A percentile compares a stretch with the other conserved stretches of the same genome.
phyloP scores from a whole-genome alignment of 805 yeast species.

The Tetrapisispora iriomotensis region DNA sequence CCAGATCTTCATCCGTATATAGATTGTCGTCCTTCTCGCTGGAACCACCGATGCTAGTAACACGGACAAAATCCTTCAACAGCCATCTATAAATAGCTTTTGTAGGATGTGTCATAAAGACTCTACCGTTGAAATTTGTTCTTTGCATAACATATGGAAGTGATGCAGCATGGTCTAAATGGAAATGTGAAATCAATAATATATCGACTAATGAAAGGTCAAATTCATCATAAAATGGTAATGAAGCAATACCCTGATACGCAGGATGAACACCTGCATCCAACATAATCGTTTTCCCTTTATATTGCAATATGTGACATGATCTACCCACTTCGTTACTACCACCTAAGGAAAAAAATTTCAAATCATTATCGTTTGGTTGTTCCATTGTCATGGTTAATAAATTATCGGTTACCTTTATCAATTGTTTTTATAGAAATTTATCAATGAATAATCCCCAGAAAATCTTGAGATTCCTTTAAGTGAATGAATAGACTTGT shows the following conservation, averaged over 20 bases:
- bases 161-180: slow-evolving; percentile 96
- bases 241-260: slow-evolving; percentile 72
- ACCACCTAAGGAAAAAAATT: slow-evolving; percentile 91
- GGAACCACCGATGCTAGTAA: slow-evolving; percentile 49
- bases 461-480: too few species aligned
- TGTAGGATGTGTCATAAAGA: slow-evolving; percentile 98
- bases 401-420: too few species aligned
- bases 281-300: slow-evolving; percentile 89
- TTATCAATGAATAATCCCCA: background rate
- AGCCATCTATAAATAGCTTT: slow-evolving; percentile 97
- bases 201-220: slow-evolving; percentile 83
- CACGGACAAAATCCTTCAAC: slow-evolving; percentile 86
- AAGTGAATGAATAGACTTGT: too few species aligned
- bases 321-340: slow-evolving; percentile 97
- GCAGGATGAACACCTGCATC: slow-evolving; percentile 99
- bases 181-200: slow-evolving; percentile 86
- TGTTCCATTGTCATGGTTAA: slow-evolving; percentile 11
- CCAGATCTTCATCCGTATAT: slow-evolving; percentile 84
- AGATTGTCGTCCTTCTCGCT: slow-evolving; percentile 39
- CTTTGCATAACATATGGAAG: slow-evolving; percentile 97
- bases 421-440: background rate
- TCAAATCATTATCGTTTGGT: slow-evolving; percentile 31
- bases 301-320: slow-evolving; percentile 84
- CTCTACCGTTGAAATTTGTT: slow-evolving; percentile 88
- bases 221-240: slow-evolving; percentile 93